phyloP scores from a whole-genome alignment of 2,329 filamentous ascomycete genomes.

The Bipolaris oryzae region DNA sequence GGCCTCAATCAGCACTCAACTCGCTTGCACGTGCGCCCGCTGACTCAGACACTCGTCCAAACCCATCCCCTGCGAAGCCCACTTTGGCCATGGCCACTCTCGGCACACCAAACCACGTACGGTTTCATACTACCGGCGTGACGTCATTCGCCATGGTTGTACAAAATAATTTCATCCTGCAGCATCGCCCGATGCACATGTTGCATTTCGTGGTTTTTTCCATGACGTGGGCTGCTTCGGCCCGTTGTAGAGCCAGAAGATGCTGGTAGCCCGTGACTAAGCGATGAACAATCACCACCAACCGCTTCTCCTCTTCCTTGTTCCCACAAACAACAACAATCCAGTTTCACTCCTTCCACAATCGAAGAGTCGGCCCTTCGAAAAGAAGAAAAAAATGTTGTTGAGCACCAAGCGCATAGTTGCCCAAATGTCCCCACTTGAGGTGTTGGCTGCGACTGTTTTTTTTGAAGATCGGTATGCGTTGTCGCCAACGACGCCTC shows the following conservation, averaged over 20 bases:
- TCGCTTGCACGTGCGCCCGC: slow-evolving; percentile 16
- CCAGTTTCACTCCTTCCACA: neutral
- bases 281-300: neutral
- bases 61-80: slow-evolving; percentile 5
- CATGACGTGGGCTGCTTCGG: slow-evolving; percentile 5
- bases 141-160: slow-evolving; percentile 21
- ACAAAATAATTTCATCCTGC: slow-evolving; percentile 10
- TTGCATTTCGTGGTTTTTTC: neutral
- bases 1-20: slow-evolving; percentile 7
- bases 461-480: neutral
- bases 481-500: slow-evolving; percentile 1
- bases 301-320: neutral
- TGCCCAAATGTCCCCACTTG: neutral
- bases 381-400: neutral
- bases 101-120: slow-evolving; percentile 14
- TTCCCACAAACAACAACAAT: neutral
- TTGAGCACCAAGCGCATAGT: neutral
- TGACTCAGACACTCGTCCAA: slow-evolving; percentile 3
- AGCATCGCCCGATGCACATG: neutral
- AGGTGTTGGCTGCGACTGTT: neutral
- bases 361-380: neutral
- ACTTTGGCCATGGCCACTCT: slow-evolving; percentile 3
- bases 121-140: slow-evolving; percentile 23
- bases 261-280: neutral
- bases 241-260: neutral